phyloP scores from a whole-genome alignment of 2,329 filamentous ascomycete species.

The Trichoderma gracile region DNA sequence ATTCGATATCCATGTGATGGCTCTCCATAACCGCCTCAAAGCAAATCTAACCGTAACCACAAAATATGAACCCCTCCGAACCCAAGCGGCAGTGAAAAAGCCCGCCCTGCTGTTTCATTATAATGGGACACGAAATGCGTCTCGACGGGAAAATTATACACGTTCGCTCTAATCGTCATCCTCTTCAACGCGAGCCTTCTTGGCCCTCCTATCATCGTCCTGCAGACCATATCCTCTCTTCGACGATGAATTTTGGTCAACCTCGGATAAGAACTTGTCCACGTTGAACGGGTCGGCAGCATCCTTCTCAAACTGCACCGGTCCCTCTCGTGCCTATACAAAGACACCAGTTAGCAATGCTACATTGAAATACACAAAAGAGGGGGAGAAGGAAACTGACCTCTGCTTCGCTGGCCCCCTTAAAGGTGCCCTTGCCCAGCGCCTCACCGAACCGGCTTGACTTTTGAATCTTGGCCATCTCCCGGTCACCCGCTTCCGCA shows the following conservation, averaged over 20 bases:
- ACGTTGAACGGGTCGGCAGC: conserved; percentile 85
- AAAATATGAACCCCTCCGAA: neutral
- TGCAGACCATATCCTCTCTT: conserved; percentile 79
- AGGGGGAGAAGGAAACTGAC: too few relatives aligned
- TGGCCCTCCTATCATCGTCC: conserved; percentile 62
- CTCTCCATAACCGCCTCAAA: too few relatives aligned
- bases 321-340: conserved; percentile 72
- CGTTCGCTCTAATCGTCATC: conserved; percentile 51
- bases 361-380: too few relatives aligned
- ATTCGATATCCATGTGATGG: neutral
- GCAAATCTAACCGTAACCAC: neutral
- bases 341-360: conserved; percentile 36
- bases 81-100: neutral
- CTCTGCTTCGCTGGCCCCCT: conserved; percentile 81
- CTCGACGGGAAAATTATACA: conserved; percentile 4
- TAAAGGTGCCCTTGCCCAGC: conserved; percentile 86
- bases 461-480: conserved; percentile 87
- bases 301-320: conserved; percentile 96
- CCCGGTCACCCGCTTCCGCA: conserved; percentile 75
- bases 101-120: conserved; percentile 1
- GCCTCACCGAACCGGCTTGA: conserved; percentile 81
- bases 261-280: conserved; percentile 88
- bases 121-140: conserved; percentile 16
- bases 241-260: conserved; percentile 59
- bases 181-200: conserved; percentile 77